Base-by-base conservation (phyloP, 2,329 filamentous ascomycete species). In the Sclerotinia borealis region DNA sequence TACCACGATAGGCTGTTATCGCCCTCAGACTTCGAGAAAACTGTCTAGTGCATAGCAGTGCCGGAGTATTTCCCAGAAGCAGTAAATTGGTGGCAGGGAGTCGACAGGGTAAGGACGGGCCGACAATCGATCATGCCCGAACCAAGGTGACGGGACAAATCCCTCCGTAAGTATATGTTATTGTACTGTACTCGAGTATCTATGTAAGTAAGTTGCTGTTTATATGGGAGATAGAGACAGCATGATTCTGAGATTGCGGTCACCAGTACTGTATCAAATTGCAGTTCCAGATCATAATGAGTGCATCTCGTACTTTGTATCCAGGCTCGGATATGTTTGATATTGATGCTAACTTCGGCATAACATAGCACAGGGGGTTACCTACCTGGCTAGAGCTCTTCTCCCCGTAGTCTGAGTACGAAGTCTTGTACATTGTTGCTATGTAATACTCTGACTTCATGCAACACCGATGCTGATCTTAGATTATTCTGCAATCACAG, bases 121-220 rank as follows among this genome's bases (percentile, higher is more conserved):
- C 58, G 36, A 61, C 47, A 52, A 52, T 61, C 58, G 58, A 52
- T 34, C 47, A 52, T 61, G 47, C 58, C 58, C 47, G 58, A 61
- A 61, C 58, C 58, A 61, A 34, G 27, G 45, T 52, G 47, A 61
- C 37, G 58, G 58, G 58, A 52, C 58, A 52, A 25, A 48, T 19
- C n/a, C 58, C 17, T 41, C 39, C 58, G 36, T 25, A 13, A 34
- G 45, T 52, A 31, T 25, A 10, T n/a, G 2, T 43, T n/a, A n/a
- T n/a, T n/a, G n/a, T n/a, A n/a, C n/a, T n/a, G n/a, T n/a, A n/a
- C n/a, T n/a, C n/a, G n/a, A n/a, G n/a, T n/a, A n/a, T n/a, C n/a
- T n/a, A n/a, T n/a, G n/a, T n/a, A n/a, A n/a, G n/a, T n/a, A n/a
- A n/a, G n/a, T n/a, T n/a, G n/a, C n/a, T n/a, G n/a, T n/a, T n/a